Conservation (phyloP, 805 yeast species). For the Ogataea degrootiae region DNA sequence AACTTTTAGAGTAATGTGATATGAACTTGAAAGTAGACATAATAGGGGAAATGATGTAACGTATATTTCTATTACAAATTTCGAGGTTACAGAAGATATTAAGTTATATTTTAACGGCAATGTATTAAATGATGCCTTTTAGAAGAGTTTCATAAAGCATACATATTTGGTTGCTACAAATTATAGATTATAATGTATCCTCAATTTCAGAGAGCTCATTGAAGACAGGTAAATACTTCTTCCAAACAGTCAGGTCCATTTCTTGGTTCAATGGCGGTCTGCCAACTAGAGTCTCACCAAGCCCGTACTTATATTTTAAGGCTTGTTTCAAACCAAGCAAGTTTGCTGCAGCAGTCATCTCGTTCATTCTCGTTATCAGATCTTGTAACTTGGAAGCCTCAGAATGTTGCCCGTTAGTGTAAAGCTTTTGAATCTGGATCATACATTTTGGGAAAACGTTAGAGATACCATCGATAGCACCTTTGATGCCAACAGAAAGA, state of each 20-base stretch:
- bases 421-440: slow-evolving; percentile 36
- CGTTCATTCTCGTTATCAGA: slow-evolving; percentile 40
- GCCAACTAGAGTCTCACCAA: slow-evolving; percentile 31
- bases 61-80: no score
- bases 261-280: slow-evolving; percentile 42
- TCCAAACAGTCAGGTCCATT: slow-evolving; percentile 29
- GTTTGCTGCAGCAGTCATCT: slow-evolving; percentile 33
- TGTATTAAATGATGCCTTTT: no score
- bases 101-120: no score
- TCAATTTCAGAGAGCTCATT: slow-evolving; percentile 10
- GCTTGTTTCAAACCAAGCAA: slow-evolving; percentile 29
- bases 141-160: not conserved
- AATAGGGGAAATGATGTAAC: no score
- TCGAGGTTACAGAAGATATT: no score
- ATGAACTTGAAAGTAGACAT: no score
- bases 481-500: slow-evolving; percentile 39
- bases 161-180: not conserved
- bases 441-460: slow-evolving; percentile 48
- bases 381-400: slow-evolving; percentile 41
- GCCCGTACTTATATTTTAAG: slow-evolving; percentile 20
- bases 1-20: no score
- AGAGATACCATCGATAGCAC: slow-evolving; percentile 48
- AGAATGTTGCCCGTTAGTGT: slow-evolving; percentile 33
- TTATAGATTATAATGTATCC: slow-evolving; percentile 7
- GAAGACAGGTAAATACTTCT: slow-evolving; percentile 14